Evolutionary conservation across 129 eudicot genomes (phyloP).

Genomic region (Tagetes patula): DNA sequence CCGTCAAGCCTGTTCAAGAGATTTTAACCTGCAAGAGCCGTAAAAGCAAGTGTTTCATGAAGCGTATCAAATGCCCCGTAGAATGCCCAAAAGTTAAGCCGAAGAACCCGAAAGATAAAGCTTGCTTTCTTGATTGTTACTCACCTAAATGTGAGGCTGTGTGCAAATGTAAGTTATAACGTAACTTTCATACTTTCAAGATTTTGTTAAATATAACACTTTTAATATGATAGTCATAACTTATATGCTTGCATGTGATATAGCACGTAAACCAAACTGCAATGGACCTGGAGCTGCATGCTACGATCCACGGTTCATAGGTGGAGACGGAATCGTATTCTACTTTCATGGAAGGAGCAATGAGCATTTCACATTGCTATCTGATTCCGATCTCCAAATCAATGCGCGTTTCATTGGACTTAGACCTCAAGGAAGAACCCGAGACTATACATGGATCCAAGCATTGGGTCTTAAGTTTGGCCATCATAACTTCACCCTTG

Average conservation of each 20-base stretch:
- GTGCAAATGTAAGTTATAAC: conserved; percentile 38
- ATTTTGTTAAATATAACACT: no score
- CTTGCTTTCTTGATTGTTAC: conserved; percentile 46
- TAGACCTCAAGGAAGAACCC: conserved; percentile 53
- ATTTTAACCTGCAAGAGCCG: conserved; percentile 34
- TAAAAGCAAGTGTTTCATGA: conserved; percentile 40
- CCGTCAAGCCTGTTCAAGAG: conserved; percentile 29
- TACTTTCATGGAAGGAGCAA: conserved; percentile 57
- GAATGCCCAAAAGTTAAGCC: conserved; percentile 47
- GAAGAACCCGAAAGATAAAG: conserved; percentile 36
- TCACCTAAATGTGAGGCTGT: conserved; percentile 49
- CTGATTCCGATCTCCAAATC: conserved; percentile 53
- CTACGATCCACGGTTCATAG: conserved; percentile 62
- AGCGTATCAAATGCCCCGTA: conserved; percentile 32
- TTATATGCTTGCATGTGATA: conserved; percentile 17
- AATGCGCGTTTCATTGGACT: conserved; percentile 57
- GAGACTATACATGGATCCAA: conserved; percentile 67
- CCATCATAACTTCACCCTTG: conserved; percentile 48
- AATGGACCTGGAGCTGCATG: conserved; percentile 63
- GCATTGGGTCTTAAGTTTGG: conserved; percentile 51
- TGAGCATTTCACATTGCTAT: conserved; percentile 50
- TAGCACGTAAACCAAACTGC: conserved; percentile 58
- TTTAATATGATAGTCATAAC: no score
- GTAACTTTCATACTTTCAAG: neutral
- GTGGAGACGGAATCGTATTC: conserved; percentile 61